Percentiles rank a stretch among this genome's conserved stretches.
These are phyloP conservation scores for Acrasis kona DNA, from an alignment of 78 protist species.

Conservation along the genomic window DNA sequence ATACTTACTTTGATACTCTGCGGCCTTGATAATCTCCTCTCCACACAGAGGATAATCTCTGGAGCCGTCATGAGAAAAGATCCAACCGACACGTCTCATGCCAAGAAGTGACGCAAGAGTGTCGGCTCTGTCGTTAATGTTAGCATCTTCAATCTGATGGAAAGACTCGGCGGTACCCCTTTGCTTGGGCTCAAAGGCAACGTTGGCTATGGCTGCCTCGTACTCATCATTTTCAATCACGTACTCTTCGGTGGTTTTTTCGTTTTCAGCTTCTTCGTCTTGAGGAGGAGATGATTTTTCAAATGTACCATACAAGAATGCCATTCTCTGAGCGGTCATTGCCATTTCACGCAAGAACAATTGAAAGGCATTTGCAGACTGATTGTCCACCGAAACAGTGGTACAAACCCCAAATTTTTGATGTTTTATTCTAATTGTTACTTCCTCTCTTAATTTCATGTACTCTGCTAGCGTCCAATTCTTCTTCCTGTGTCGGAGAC, in stretches of 20 bases:
- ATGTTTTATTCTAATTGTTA: neutral
- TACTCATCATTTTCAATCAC: neutral
- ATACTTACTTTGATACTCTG: neutral
- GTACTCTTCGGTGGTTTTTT: neutral
- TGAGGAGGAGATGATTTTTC: neutral
- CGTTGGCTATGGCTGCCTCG: neutral
- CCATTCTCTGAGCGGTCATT: too few relatives aligned
- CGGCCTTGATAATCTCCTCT: neutral
- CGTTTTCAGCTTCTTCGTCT: neutral
- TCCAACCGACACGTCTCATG: neutral
- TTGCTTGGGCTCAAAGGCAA: neutral
- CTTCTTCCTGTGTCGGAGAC: neutral
- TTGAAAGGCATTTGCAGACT: neutral
- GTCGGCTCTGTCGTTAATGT: neutral
- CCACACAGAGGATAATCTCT: neutral
- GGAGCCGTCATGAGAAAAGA: neutral
- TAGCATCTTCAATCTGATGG: neutral
- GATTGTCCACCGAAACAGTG: neutral
- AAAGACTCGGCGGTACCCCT: neutral
- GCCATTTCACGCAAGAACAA: too few relatives aligned
- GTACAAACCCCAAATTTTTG: neutral
- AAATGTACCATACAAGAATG: too few relatives aligned
- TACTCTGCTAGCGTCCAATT: neutral
- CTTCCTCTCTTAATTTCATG: neutral
- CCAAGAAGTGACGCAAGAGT: neutral